A percentile compares a stretch with the other conserved stretches of the same genome.
phyloP scores from a whole-genome alignment of 106 monocot species.

The Dendrobium officinale region DNA sequence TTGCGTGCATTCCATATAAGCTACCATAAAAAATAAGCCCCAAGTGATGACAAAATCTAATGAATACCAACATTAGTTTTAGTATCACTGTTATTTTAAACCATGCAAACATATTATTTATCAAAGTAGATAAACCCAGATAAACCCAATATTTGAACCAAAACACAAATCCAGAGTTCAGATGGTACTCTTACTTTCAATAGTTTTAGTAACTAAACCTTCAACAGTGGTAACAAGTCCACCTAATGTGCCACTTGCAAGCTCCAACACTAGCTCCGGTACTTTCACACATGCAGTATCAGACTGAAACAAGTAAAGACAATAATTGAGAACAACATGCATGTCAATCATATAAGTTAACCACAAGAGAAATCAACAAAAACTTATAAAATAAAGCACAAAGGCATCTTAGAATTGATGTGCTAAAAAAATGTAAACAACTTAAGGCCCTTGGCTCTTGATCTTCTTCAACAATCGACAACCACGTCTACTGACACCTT shows the following conservation, averaged over 20 bases:
- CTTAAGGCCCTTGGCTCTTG: too few species aligned
- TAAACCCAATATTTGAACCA: not conserved
- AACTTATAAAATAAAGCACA: not conserved
- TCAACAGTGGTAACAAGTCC: conserved; percentile 96
- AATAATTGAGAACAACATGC: not conserved
- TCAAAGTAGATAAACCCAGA: not conserved
- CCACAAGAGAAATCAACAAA: not conserved
- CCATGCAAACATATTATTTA: not conserved
- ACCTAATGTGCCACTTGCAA: conserved; percentile 91
- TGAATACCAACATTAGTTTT: not conserved
- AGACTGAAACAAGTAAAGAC: conserved; percentile 36
- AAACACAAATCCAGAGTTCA: not conserved
- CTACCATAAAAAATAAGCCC: too few species aligned
- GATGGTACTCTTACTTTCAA: conserved; percentile 62
- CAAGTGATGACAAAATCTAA: too few species aligned
- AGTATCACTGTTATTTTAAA: not conserved
- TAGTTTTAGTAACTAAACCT: conserved; percentile 84
- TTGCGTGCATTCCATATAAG: too few species aligned
- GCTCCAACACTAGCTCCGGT: conserved; percentile 93
- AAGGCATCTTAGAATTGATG: too few species aligned
- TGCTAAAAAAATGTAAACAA: too few species aligned
- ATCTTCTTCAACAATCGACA: too few species aligned
- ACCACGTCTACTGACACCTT: too few species aligned
- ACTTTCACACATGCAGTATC: conserved; percentile 77
- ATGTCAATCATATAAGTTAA: not conserved